A percentile compares a stretch with the other conserved stretches of the same genome.
These are phyloP conservation scores for Aureobasidium sp. DNA, from an alignment of 2,329 filamentous ascomycete species.

Conservation along the genomic window DNA sequence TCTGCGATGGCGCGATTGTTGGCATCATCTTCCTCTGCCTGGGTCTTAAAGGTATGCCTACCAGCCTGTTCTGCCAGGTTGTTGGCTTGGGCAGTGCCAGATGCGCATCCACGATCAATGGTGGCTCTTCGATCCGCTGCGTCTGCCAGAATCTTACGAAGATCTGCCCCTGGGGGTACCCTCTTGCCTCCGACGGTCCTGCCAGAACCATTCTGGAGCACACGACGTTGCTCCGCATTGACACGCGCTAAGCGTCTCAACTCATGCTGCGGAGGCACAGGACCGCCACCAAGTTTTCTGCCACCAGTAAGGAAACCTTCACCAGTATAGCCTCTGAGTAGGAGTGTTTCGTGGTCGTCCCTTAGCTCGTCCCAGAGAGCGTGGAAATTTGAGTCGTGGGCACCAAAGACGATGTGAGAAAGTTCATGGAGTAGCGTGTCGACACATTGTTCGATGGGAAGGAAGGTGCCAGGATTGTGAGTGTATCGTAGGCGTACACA, in stretches of 20 bases:
- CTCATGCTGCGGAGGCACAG: constrained; percentile 62
- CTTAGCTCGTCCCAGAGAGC: constrained; percentile 83
- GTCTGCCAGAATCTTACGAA: constrained; percentile 64
- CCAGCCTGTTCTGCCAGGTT: constrained; percentile 62
- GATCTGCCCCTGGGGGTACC: constrained; percentile 54
- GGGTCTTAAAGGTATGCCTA: constrained; percentile 69
- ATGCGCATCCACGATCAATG: constrained; percentile 68
- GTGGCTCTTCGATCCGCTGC: constrained; percentile 61
- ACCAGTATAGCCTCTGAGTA: constrained; percentile 79
- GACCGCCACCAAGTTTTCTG: constrained; percentile 61
- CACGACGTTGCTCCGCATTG: constrained; percentile 59
- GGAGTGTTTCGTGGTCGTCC: constrained; percentile 71
- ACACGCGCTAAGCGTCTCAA: constrained; percentile 66
- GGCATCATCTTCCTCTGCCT: constrained; percentile 80
- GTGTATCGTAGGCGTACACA: constrained; percentile 74
- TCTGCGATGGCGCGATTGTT: constrained; percentile 82
- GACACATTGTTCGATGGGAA: constrained; percentile 70
- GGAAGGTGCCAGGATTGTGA: constrained; percentile 66
- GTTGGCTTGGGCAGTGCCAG: constrained; percentile 58
- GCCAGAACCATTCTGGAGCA: constrained; percentile 55
- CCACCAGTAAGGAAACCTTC: constrained; percentile 79
- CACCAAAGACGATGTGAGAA: constrained; percentile 76
- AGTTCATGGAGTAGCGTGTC: constrained; percentile 95
- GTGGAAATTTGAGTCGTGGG: constrained; percentile 77
- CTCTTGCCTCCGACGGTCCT: constrained; percentile 63